Evolutionary conservation across 352 stramenopile species (phyloP), one percentile per base, ranked within the genome.

Genomic region (Phytophthora multivora): DNA sequence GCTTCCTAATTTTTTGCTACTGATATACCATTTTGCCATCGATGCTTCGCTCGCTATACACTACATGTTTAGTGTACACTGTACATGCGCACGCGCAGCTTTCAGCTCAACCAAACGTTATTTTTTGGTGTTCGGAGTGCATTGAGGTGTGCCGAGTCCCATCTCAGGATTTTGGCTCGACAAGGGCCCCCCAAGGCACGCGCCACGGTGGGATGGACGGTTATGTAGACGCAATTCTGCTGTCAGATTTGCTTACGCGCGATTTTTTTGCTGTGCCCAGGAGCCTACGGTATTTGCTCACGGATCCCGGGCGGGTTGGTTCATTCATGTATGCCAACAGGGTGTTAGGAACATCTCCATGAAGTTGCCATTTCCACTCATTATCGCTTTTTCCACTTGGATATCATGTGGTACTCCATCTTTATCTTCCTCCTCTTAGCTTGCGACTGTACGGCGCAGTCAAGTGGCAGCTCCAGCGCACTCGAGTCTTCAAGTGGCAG

Each of bases 401-500:
- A 47, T 16, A 12, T 26, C 40, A 47, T 47, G 40, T 47, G 40
- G 18, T 15, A 21, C 10, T 62, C 53, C 9, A 62, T 43, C 11
- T 40, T 62, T 3, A 23, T 62, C 9, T 33, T 62, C 19, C 40
- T 47, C 6, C 25, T 54, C 6, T 25, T 62, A 7, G 51, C 51
- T 18, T 62, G 50, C 15, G 50, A 53, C 19, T 43, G 38, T 11
- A 13, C n/a, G 38, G 38, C 38, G 2, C 4, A 43, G 35, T n/a
- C 35, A 5, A 40, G 30, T 13, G 30, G 35, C 12, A 10, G 13
- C 15, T 40, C 53, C n/a, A 40, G 5, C 5, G 35, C 25, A 26
- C 11, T 19, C 18, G 13, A 1, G n/a, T 50, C 58, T 13, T 66
- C 38, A 1, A 58, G 47, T 11, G 51, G 43, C 6, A 63, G 43